phyloP scores from a whole-genome alignment of 2,329 filamentous ascomycete species.

The Trichoderma arundinaceum region DNA sequence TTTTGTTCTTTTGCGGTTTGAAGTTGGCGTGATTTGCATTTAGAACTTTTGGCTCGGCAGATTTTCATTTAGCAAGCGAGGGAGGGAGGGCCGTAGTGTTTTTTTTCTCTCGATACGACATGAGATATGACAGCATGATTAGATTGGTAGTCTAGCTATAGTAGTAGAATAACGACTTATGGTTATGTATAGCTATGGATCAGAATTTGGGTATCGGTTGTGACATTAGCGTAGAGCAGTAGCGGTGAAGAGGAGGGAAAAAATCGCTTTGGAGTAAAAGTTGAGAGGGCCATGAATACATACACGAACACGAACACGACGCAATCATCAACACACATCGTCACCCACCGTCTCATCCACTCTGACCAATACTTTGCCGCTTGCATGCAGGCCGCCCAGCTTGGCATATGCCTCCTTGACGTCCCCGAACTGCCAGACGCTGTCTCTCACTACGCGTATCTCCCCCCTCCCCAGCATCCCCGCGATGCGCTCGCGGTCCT shows the following conservation, averaged over 20 bases:
- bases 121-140: conserved; percentile 18
- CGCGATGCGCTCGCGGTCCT: conserved; percentile 43
- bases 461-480: conserved; percentile 45
- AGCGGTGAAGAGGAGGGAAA: conserved; percentile 1
- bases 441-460: conserved; percentile 46
- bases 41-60: not conserved
- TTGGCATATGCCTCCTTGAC: conserved; percentile 45
- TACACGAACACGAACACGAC: conserved; percentile 28
- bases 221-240: not conserved
- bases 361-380: conserved; percentile 49
- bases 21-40: not conserved
- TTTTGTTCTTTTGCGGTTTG: not conserved
- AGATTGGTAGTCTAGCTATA: not conserved
- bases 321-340: conserved; percentile 35
- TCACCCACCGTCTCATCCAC: conserved; percentile 39
- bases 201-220: not conserved
- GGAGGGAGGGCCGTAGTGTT: not conserved
- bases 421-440: conserved; percentile 47
- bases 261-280: not conserved
- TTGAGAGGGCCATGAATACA: too few relatives aligned
- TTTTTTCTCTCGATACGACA: not conserved
- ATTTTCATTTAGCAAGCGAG: not conserved
- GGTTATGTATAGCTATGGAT: not conserved
- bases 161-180: conserved; percentile 9
- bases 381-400: conserved; percentile 43